Base-by-base conservation (phyloP, 176 grass and related monocot genomes). In the Carex parvula region DNA sequence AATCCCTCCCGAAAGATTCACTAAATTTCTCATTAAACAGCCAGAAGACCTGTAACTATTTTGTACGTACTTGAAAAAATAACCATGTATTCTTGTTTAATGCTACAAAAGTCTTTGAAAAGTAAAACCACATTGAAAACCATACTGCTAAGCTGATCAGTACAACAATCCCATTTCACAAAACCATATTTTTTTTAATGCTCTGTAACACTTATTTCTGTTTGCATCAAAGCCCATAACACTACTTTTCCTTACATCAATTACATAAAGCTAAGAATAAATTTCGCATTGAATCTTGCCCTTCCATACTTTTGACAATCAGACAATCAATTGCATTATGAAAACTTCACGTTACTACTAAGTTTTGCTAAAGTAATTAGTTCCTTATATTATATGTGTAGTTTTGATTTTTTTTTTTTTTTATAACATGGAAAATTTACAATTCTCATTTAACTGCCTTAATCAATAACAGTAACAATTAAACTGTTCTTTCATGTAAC, bases 201-300 rank as follows among this genome's bases (percentile, higher is more conserved):
- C 20, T 26, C 15, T 60, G 12, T 61, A 62, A 60, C 8, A 80
- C 10, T 80, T 20, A 21, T 75, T 75, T 75, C 21, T 29, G 11
- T 75, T 60, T 62, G 11, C 58, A 60, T 63, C 37, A 44, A 81
- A 12, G 14, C 79, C 3, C 5, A 59, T 37, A n/a, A 3, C 41
- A 80, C 79, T 62, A 60, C 29, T 44, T 62, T 59, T 79, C 46
- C 32, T 62, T 62, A 22, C 26, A 61, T 81, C 77, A 80, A 57
- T 63, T 81, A 61, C 56, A 42, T 81, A 81, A 58, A 77, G 17
- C 15, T 5, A 42, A 42, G 56, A 80, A 30, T 62, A 81, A 39
- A 66, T 48, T 62, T 52, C 3, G 42, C 80, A 64, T 26, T 24
- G 29, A 66, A 41, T 24, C 37, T 64, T 65, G 60, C 59, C 14